phyloP scores from a whole-genome alignment of 495 filamentous ascomycete genomes.

The Amorphotheca resinae region DNA sequence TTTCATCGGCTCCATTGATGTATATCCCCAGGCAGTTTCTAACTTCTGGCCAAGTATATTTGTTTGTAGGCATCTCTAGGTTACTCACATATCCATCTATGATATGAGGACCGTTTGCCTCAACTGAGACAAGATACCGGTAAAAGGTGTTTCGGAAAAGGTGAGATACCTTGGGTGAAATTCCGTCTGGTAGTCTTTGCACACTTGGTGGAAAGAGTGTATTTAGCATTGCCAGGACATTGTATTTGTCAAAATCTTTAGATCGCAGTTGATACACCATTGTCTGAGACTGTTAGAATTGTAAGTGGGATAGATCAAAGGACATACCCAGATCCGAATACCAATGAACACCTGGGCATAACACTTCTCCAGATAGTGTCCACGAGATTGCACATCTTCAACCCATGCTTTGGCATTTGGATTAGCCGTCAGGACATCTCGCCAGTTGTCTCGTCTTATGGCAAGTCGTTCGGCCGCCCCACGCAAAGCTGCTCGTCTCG shows the following conservation, averaged over 20 bases:
- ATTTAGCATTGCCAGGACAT: slow-evolving; percentile 16
- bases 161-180: slow-evolving; percentile 2
- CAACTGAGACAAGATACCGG: slow-evolving; percentile 5
- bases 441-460: slow-evolving; percentile 13
- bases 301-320: slow-evolving; percentile 1
- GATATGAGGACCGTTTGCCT: background rate
- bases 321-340: slow-evolving; percentile 17
- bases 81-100: slow-evolving; percentile 5
- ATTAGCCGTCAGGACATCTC: slow-evolving; percentile 4
- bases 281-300: slow-evolving; percentile 10
- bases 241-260: slow-evolving; percentile 10
- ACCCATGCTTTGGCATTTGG: slow-evolving; percentile 9
- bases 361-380: slow-evolving; percentile 5
- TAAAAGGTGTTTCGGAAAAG: slow-evolving; percentile 12
- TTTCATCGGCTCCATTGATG: slow-evolving; percentile 7
- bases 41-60: slow-evolving; percentile 6
- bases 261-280: slow-evolving; percentile 11
- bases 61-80: background rate
- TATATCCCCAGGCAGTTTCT: slow-evolving; percentile 6
- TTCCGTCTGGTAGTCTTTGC: slow-evolving; percentile 10
- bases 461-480: slow-evolving; percentile 7
- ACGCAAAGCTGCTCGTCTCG: slow-evolving; percentile 4
- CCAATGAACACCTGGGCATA: slow-evolving; percentile 12
- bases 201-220: slow-evolving; percentile 16
- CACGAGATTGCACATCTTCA: slow-evolving; percentile 2